Evolutionary conservation across 2,329 filamentous ascomycete genomes (phyloP), one percentile per base, ranked within the genome.

Genomic region (Arthroderma uncinatum): DNA sequence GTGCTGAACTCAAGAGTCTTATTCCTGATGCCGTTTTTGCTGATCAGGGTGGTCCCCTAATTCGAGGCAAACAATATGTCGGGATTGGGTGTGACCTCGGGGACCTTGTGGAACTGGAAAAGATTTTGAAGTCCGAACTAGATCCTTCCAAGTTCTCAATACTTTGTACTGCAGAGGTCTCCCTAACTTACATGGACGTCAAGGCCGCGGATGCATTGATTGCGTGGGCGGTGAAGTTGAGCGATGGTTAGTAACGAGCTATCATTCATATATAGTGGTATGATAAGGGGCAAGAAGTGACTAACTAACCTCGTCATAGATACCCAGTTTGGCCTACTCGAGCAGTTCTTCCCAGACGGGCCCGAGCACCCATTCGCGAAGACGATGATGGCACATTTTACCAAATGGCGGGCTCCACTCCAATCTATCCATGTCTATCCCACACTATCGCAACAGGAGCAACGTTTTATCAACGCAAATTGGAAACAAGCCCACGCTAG

Each of bases 141-240:
- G 74, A 84, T 39, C 67, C 48, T 48, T 37, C 78, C 1, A 73
- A 80, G 6, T 82, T 80, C 58, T 76, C 79, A 2, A 79, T 95
- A 1, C 74, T 96, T 23, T 95, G 93, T 64, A 80, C 90, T 25
- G 90, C 90, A 0, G 92, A 97, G 71, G 90, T 95, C 12, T 94
- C 90, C 2, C 82, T 95, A 40, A 93, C 89, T 0, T 95, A 95
- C 65, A 94, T 95, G 88, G 83, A 89, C 57, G 81, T 82, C 1
- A 70, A 79, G 21, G 83, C 82, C 40, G 84, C 89, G 4, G 85
- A 95, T 73, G 76, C 79, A 14, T 76, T 96, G 7, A 84, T 96
- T 30, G 68, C 77, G 54, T 96, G 89, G 89, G 85, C 87, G n/a
- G 82, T 82, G 56, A 81, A 74, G 9, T 75, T 94, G 53, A 79